Evolutionary conservation across 257 asterid species (phyloP).

Genomic region (Euphrasia confusa): DNA sequence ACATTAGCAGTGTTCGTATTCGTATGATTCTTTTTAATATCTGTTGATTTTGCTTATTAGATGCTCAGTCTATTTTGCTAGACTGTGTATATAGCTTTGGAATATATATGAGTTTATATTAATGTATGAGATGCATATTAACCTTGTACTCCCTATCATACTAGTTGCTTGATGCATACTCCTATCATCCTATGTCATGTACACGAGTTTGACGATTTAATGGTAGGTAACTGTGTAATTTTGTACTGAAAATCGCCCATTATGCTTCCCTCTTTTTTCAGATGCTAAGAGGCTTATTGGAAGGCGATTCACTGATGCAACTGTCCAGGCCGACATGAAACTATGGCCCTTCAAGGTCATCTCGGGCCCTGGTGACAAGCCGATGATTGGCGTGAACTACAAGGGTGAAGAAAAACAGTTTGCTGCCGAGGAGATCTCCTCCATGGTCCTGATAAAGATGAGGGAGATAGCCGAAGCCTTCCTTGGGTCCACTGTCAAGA

Average conservation of each 20-base stretch:
- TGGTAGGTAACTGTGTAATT: too few species aligned
- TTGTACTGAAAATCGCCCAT: not conserved
- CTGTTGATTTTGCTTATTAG: too few species aligned
- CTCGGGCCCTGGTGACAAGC: constrained; percentile 81
- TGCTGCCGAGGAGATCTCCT: constrained; percentile 85
- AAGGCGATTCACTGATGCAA: constrained; percentile 58
- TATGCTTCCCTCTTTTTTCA: constrained; percentile 15
- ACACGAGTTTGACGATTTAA: too few species aligned
- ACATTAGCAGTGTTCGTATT: too few species aligned
- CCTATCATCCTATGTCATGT: too few species aligned
- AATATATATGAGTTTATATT: not conserved
- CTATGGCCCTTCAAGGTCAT: constrained; percentile 79
- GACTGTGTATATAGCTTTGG: not conserved
- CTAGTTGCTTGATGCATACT: not conserved
- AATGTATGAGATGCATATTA: too few species aligned
- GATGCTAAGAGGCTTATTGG: constrained; percentile 87
- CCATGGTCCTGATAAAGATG: constrained; percentile 79
- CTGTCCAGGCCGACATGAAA: constrained; percentile 66
- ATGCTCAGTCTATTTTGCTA: too few species aligned
- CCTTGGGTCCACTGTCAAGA: constrained; percentile 64
- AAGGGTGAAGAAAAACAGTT: constrained; percentile 83
- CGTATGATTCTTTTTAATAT: too few species aligned
- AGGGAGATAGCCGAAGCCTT: constrained; percentile 74
- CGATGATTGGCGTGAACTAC: constrained; percentile 63
- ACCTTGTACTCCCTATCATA: not conserved